These are phyloP conservation scores for Nigrospora sphaerica DNA, from an alignment of 2,329 filamentous ascomycete species.

Conservation along the genomic window DNA sequence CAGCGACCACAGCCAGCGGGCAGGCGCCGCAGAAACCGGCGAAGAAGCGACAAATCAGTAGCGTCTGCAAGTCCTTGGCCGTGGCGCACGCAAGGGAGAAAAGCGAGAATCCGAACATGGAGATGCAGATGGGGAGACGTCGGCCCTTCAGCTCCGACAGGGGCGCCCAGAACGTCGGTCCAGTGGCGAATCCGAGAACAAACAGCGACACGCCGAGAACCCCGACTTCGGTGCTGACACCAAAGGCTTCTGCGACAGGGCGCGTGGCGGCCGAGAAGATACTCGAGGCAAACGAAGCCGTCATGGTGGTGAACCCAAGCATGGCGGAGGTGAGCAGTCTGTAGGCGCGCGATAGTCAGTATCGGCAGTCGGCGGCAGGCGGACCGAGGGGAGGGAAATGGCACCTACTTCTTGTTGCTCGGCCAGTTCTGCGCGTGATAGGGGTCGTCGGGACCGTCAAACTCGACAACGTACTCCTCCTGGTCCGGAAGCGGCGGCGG, in stretches of 20 bases:
- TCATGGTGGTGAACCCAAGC: slow-evolving; percentile 67
- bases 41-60: slow-evolving; percentile 69
- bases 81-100: slow-evolving; percentile 60
- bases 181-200: slow-evolving; percentile 59
- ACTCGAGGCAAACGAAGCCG: slow-evolving; percentile 65
- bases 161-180: slow-evolving; percentile 64
- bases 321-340: slow-evolving; percentile 58
- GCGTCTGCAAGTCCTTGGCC: slow-evolving; percentile 59
- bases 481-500: slow-evolving; percentile 62
- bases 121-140: slow-evolving; percentile 49
- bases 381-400: slow-evolving; percentile 4
- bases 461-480: slow-evolving; percentile 78
- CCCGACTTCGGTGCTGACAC: slow-evolving; percentile 55
- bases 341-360: slow-evolving; percentile 6
- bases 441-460: slow-evolving; percentile 77
- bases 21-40: slow-evolving; percentile 65
- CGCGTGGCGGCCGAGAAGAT: slow-evolving; percentile 64
- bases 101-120: slow-evolving; percentile 64
- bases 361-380: slow-evolving; percentile 5
- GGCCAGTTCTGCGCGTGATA: slow-evolving; percentile 86
- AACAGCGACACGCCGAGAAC: slow-evolving; percentile 61
- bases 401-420: slow-evolving; percentile 62
- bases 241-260: slow-evolving; percentile 48
- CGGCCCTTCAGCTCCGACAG: slow-evolving; percentile 67
- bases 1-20: slow-evolving; percentile 61